Evolutionary conservation across 2,329 filamentous ascomycete species (phyloP), one percentile per base, ranked within the genome.

Genomic region (Verticillium nubilum): DNA sequence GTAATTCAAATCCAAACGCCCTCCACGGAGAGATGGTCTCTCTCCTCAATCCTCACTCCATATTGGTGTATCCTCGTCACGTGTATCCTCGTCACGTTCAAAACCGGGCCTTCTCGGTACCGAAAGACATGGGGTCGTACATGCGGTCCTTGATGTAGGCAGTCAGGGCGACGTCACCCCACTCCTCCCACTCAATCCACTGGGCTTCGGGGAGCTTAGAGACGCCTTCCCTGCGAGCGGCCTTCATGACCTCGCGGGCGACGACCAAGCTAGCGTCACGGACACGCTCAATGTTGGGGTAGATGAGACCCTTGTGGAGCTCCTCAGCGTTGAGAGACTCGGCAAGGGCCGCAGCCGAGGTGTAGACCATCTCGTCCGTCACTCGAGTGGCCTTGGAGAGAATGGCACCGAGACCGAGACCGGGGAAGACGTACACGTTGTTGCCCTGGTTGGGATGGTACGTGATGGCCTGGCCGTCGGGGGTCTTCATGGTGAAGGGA

Each of bases 281-380:
- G 65, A 99, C 96, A 63, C 95, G 90, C 74, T 91, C 87, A 70
- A 99, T 91, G 71, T 88, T 86, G 13, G 92, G 95, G 79, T 99
- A 98, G 70, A 98, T 88, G 72, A 96, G 87, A 58, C 92, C 91
- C 72, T 88, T 86, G 59, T 88, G 85, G 68, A 92, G 80, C 79
- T 99, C 95, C 63, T 95, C 88, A 42, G 86, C 81, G 63, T 89
- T 92, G 62, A 99, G 83, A 33, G 89, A 87, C 60, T 86, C 86
- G 17, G 91, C 85, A 23, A 98, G 85, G 4, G 92, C 89, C 47
- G 89, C 88, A 28, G 92, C 95, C 31, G 93, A 94, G 56, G 90
- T 92, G 78, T 98, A 98, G 70, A 99, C 92, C 95, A 99, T 99
- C 74, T 89, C 86, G 73, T 97, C 91, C 5, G 94, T 98, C 66